Percentiles rank a stretch among this genome's conserved stretches.
Conservation (phyloP, 257 asterid species). For the Anisodus tanguticus region DNA sequence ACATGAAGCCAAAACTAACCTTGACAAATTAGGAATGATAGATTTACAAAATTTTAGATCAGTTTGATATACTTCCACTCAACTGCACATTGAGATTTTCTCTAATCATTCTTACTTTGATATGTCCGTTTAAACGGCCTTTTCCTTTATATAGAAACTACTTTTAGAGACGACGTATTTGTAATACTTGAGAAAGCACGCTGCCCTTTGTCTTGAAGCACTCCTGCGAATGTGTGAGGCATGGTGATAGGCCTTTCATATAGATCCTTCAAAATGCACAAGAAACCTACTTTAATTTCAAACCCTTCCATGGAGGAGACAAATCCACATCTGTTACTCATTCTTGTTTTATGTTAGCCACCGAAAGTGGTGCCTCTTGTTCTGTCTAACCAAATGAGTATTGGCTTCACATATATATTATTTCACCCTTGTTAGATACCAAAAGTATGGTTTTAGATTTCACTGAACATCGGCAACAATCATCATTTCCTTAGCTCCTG, state of each 20-base stretch:
- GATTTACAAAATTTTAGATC: neutral
- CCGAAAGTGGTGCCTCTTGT: neutral
- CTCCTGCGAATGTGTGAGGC: neutral
- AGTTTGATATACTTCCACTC: neutral
- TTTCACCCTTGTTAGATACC: neutral
- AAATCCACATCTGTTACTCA: neutral
- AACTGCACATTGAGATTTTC: neutral
- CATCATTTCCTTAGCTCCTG: slow-evolving; percentile 22
- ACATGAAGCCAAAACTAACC: neutral
- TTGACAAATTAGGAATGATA: neutral
- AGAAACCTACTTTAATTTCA: slow-evolving; percentile 10
- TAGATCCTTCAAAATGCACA: neutral
- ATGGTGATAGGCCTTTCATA: neutral
- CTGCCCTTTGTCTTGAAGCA: slow-evolving; percentile 8
- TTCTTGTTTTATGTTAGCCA: neutral
- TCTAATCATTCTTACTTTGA: neutral
- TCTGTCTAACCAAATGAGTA: neutral
- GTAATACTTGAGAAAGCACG: slow-evolving; percentile 6
- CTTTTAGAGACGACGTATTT: neutral
- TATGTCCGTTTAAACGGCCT: neutral
- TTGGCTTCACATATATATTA: neutral
- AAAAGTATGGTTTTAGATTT: neutral
- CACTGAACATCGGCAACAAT: neutral
- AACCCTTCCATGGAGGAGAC: neutral
- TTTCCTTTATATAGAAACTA: neutral